Evolutionary conservation across 2,329 filamentous ascomycete species (phyloP), one percentile per base, ranked within the genome.

Genomic region (Pyrenophora tritici-repentis): DNA sequence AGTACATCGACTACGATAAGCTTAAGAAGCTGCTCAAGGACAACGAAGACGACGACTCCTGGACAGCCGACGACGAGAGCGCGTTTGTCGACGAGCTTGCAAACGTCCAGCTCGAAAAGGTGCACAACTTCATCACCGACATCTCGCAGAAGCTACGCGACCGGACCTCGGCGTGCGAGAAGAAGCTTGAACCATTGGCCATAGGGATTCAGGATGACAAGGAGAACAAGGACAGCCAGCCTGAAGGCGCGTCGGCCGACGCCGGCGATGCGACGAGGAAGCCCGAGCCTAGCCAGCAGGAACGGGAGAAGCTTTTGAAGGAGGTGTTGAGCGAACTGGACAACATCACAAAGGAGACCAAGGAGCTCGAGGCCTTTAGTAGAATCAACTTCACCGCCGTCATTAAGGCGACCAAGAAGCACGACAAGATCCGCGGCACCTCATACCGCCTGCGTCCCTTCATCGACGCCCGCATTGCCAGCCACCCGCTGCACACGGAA

Each of bases 371-470:
- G 76, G 94, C 90, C 74, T 99, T 94, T 77, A 94, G 91, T 75
- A 89, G 88, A 59, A 87, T 97, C 78, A 99, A 99, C 78, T 99
- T 97, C 75, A 96, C 94, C 5, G 94, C 91, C 40, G 96, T 97
- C 76, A 83, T 97, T 70, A 99, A 99, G 81, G 96, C 96, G 40
- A 91, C 91, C 49, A 99, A 99, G 85, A 99, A 99, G 78, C 94
- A 99, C 76, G 94, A 99, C 76, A 89, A 94, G 61, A 95, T 93
- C 78, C 84, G 93, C 61, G 92, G 92, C 48, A 83, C 86, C 60
- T 83, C 86, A 45, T 97, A 97, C 79, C 90, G 88, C 72, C 89
- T 97, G 62, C 86, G 91, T 18, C 92, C 94, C 22, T 86, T 97
- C 79, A 86, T 97, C 76, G 90, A 96, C 76, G 88, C 96, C 65